These are phyloP conservation scores for Cinnamomum chago DNA, from an alignment of 164 flowering plant species.

Conservation along the genomic window DNA sequence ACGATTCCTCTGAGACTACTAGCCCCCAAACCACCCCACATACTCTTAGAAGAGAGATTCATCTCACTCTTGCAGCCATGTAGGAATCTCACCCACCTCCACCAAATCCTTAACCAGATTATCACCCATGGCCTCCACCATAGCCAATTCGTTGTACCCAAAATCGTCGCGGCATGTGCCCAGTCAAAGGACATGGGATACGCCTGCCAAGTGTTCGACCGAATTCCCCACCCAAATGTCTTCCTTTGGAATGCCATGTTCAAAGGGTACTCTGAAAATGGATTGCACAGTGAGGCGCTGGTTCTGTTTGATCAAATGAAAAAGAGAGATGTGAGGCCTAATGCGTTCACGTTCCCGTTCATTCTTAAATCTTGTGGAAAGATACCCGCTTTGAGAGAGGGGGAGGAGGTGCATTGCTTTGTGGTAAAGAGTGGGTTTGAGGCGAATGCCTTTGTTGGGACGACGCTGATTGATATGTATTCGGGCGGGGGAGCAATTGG, in stretches of 20 bases:
- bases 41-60: conserved; percentile 44
- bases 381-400: conserved; percentile 31
- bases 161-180: conserved; percentile 33
- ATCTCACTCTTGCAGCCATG: conserved; percentile 51
- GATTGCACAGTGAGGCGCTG: conserved; percentile 28
- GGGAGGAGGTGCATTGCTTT: conserved; percentile 47
- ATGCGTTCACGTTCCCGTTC: conserved; percentile 53
- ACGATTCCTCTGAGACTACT: conserved; percentile 14
- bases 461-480: conserved; percentile 61
- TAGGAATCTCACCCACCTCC: conserved; percentile 33
- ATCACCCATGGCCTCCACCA: conserved; percentile 31
- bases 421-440: conserved; percentile 45
- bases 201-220: conserved; percentile 50
- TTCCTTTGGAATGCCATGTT: conserved; percentile 51
- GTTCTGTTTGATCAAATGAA: conserved; percentile 42
- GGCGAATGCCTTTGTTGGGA: conserved; percentile 48
- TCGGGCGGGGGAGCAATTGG: conserved; percentile 28
- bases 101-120: conserved; percentile 48
- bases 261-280: conserved; percentile 48
- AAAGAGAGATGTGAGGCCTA: conserved; percentile 35
- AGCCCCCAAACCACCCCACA: conserved; percentile 18
- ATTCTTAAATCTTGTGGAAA: conserved; percentile 55
- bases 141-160: conserved; percentile 39
- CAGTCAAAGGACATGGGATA: conserved; percentile 20
- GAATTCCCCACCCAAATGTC: conserved; percentile 36